Conservation (phyloP, 257 asterid genomes). For the Solanum pinnatisectum region DNA sequence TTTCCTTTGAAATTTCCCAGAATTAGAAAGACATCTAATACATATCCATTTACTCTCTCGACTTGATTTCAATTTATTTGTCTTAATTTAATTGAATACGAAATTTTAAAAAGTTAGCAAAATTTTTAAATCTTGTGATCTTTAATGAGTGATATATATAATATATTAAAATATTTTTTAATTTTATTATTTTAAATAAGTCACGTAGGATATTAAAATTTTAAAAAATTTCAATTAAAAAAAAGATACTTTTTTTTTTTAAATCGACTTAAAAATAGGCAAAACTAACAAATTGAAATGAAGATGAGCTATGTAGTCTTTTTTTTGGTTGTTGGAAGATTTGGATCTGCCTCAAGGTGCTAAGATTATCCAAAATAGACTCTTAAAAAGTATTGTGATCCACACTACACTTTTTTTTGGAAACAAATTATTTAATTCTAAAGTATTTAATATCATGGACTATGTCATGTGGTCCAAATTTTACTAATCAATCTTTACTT, state of each 20-base stretch:
- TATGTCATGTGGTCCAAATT: background rate
- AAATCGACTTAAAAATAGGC: too few species aligned
- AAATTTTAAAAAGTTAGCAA: too few species aligned
- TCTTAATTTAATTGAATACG: background rate
- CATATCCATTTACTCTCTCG: background rate
- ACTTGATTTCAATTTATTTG: too few species aligned
- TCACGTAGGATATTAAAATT: background rate
- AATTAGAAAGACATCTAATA: too few species aligned
- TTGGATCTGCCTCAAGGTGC: background rate
- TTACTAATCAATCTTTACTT: background rate
- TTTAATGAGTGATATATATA: background rate
- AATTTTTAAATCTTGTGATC: too few species aligned
- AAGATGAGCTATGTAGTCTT: background rate
- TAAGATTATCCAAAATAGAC: background rate
- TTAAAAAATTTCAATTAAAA: too few species aligned
- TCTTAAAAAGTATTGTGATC: background rate
- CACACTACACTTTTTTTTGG: background rate
- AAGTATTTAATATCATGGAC: background rate
- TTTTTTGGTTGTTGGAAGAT: background rate
- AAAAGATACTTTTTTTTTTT: too few species aligned
- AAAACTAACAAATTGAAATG: background rate
- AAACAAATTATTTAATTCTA: background rate
- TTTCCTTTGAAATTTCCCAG: background rate
- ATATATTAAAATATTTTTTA: too few species aligned
- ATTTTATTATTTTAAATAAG: too few species aligned